Conservation (phyloP, 129 eudicot genomes). For the Dittrichia graveolens region DNA sequence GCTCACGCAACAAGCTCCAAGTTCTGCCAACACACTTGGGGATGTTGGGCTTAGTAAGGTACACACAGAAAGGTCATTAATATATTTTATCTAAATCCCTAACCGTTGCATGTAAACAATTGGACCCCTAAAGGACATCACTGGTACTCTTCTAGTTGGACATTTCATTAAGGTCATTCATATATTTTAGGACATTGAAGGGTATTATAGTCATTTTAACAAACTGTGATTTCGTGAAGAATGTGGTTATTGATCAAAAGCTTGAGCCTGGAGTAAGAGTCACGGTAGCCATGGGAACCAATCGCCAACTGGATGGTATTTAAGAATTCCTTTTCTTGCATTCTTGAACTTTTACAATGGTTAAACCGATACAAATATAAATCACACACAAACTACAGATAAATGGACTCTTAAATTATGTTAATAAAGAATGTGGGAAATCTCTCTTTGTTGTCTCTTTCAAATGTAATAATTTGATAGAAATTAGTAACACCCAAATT, state of each 20-base stretch:
- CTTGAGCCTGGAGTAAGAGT: constrained; percentile 85
- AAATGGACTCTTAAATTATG: too few species aligned
- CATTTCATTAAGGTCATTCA: neutral
- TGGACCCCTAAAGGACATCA: neutral
- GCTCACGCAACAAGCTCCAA: constrained; percentile 50
- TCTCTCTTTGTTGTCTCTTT: too few species aligned
- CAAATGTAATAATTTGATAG: too few species aligned
- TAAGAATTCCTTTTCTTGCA: constrained; percentile 13
- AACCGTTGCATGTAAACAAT: neutral
- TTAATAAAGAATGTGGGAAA: constrained; percentile 96
- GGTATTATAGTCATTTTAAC: too few species aligned
- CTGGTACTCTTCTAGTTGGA: neutral
- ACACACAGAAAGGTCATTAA: constrained; percentile 8
- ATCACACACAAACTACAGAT: constrained; percentile 50
- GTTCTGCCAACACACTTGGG: constrained; percentile 60
- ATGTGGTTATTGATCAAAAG: constrained; percentile 73
- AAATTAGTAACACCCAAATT: too few species aligned
- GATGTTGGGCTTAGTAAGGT: constrained; percentile 97
- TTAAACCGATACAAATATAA: constrained; percentile 30
- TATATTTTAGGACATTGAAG: constrained; percentile 12
- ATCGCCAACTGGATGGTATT: constrained; percentile 68
- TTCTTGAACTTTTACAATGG: constrained; percentile 6
- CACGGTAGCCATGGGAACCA: constrained; percentile 89
- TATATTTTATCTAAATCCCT: neutral
- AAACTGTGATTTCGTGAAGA: constrained; percentile 50